phyloP scores from a whole-genome alignment of 106 monocot genomes.

The Dioscorea alata region DNA sequence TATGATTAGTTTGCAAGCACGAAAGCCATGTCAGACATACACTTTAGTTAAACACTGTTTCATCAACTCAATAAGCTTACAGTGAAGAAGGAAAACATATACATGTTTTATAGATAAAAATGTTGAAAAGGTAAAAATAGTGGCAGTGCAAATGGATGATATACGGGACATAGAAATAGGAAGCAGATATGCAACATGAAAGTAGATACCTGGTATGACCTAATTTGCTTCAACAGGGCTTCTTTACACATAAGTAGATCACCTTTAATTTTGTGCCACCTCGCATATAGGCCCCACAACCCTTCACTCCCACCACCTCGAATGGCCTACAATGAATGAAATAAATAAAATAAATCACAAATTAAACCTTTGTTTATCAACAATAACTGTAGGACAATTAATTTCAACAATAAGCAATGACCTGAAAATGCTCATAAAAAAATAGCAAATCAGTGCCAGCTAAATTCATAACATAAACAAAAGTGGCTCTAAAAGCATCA shows the following conservation, averaged over 20 bases:
- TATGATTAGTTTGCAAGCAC: too few species aligned
- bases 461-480: background rate
- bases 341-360: too few species aligned
- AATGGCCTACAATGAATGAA: slow-evolving; percentile 40
- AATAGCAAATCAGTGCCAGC: background rate
- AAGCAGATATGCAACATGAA: background rate
- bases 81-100: too few species aligned
- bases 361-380: too few species aligned
- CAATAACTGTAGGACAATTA: too few species aligned
- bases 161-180: background rate
- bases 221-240: slow-evolving; percentile 91
- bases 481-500: background rate
- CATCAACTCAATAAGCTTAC: too few species aligned
- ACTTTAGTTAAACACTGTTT: too few species aligned
- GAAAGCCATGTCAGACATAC: too few species aligned
- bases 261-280: slow-evolving; percentile 87
- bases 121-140: too few species aligned
- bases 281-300: slow-evolving; percentile 91
- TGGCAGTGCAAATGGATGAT: too few species aligned
- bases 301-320: slow-evolving; percentile 42
- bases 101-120: too few species aligned
- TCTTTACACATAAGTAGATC: slow-evolving; percentile 77
- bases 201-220: slow-evolving; percentile 74
- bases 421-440: background rate
- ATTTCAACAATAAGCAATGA: too few species aligned